phyloP scores from a whole-genome alignment of 768 basidiomycete genomes.

The Coprinopsis sp. region DNA sequence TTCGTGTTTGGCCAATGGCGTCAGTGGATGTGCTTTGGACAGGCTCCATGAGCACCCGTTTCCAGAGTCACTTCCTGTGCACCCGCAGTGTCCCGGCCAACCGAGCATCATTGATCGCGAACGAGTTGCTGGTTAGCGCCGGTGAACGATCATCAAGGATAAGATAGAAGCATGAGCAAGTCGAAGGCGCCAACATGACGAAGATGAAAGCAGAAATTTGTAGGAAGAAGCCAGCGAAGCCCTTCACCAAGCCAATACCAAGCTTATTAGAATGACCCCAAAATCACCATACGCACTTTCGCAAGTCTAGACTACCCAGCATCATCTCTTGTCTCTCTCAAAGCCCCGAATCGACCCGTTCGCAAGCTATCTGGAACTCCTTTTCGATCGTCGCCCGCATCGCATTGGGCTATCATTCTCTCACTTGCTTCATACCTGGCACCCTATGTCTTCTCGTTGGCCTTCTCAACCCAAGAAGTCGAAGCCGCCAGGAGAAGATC shows the following conservation, averaged over 20 bases:
- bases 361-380: conserved; percentile 75
- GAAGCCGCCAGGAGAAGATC: conserved; percentile 1
- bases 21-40: not conserved
- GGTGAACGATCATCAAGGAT: too few relatives aligned
- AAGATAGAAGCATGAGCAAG: too few relatives aligned
- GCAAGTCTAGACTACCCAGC: conserved; percentile 83
- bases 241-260: too few relatives aligned
- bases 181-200: too few relatives aligned
- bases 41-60: conserved; percentile 10
- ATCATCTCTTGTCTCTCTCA: conserved; percentile 80
- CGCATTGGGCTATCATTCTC: conserved; percentile 38
- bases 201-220: too few relatives aligned
- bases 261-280: conserved; percentile 11
- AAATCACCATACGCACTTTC: conserved; percentile 57
- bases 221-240: too few relatives aligned
- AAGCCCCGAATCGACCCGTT: conserved; percentile 61
- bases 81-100: conserved; percentile 76
- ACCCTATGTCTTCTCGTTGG: not conserved
- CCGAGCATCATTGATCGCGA: conserved; percentile 64
- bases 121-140: too few relatives aligned
- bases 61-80: conserved; percentile 53
- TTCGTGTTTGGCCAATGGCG: conserved; percentile 49
- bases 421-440: conserved; percentile 13
- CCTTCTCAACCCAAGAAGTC: conserved; percentile 21
- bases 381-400: conserved; percentile 48